phyloP scores from a whole-genome alignment of 2,329 filamentous ascomycete species.

The Paecilomyces formosus region DNA sequence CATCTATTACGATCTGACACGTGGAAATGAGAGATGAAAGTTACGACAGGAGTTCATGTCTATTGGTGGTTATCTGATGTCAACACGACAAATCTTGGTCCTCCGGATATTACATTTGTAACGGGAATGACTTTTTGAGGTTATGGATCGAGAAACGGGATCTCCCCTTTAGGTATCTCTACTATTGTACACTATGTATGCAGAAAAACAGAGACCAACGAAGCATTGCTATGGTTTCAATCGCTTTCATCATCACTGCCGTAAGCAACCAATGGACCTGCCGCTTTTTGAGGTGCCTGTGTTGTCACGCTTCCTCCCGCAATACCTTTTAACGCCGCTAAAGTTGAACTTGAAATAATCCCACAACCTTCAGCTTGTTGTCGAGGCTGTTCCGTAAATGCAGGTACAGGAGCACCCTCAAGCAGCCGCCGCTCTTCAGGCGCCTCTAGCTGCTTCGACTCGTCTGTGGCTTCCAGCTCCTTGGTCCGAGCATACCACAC shows the following conservation, averaged over 20 bases:
- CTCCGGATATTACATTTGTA: not conserved
- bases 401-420: slow-evolving; percentile 37
- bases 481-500: slow-evolving; percentile 82
- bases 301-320: slow-evolving; percentile 35
- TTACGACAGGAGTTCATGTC: not conserved
- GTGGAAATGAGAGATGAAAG: slow-evolving; percentile 15
- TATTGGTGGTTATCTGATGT: not conserved
- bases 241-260: slow-evolving; percentile 81
- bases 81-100: not conserved
- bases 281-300: slow-evolving; percentile 32
- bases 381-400: slow-evolving; percentile 7
- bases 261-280: slow-evolving; percentile 77
- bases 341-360: slow-evolving; percentile 74
- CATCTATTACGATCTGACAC: slow-evolving; percentile 72
- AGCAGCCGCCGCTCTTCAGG: slow-evolving; percentile 39
- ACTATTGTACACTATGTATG: slow-evolving; percentile 22
- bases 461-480: slow-evolving; percentile 57
- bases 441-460: slow-evolving; percentile 50
- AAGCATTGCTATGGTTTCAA: slow-evolving; percentile 16
- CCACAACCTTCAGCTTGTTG: slow-evolving; percentile 44
- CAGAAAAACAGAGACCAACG: slow-evolving; percentile 1
- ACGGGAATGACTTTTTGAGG: slow-evolving; percentile 8
- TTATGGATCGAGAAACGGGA: not conserved
- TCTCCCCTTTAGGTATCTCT: slow-evolving; percentile 1
- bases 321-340: slow-evolving; percentile 65